These are phyloP conservation scores for Herpetomonas muscarum DNA, from an alignment of 208 protist species.

Conservation along the genomic window DNA sequence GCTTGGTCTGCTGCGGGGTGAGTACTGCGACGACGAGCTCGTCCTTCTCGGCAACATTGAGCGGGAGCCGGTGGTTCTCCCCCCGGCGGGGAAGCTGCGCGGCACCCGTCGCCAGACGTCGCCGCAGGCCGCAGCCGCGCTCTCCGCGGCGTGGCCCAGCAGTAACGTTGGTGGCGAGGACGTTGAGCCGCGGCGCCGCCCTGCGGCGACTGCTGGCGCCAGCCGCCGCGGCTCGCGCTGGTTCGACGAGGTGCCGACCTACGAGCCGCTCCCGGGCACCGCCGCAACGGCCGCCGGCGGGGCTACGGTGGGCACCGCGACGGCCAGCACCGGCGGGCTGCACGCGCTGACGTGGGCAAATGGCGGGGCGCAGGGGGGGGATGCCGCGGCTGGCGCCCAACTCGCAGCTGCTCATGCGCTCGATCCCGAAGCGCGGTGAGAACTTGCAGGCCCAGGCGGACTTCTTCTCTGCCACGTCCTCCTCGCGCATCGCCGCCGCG, in stretches of 20 bases:
- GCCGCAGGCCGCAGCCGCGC: not conserved
- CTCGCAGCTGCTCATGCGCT: slow-evolving; percentile 26
- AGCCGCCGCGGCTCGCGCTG: slow-evolving; percentile 27
- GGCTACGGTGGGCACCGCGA: slow-evolving; percentile 36
- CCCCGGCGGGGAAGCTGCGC: not conserved
- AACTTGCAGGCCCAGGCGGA: slow-evolving; percentile 41
- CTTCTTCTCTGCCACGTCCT: slow-evolving; percentile 25
- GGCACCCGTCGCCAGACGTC: not conserved
- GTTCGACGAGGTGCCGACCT: slow-evolving; percentile 69
- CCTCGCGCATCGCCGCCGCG: not conserved
- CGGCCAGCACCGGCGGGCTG: slow-evolving; percentile 23
- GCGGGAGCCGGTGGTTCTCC: slow-evolving; percentile 22
- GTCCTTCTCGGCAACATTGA: slow-evolving; percentile 45
- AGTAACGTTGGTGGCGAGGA: not conserved
- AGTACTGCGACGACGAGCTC: slow-evolving; percentile 36
- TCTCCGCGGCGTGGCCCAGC: not conserved
- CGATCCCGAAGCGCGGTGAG: slow-evolving; percentile 17
- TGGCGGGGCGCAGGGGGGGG: too few relatives aligned
- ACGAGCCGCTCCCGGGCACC: slow-evolving; percentile 75
- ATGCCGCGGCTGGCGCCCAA: slow-evolving; percentile 47
- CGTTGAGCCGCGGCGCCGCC: not conserved
- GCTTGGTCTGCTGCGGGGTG: slow-evolving; percentile 39
- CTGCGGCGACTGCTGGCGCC: slow-evolving; percentile 18
- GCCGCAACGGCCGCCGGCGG: slow-evolving; percentile 21
- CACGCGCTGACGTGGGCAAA: slow-evolving; percentile 26